These are phyloP conservation scores for Daphne laureola DNA, from an alignment of 441 rosid genomes.

Conservation along the genomic window DNA sequence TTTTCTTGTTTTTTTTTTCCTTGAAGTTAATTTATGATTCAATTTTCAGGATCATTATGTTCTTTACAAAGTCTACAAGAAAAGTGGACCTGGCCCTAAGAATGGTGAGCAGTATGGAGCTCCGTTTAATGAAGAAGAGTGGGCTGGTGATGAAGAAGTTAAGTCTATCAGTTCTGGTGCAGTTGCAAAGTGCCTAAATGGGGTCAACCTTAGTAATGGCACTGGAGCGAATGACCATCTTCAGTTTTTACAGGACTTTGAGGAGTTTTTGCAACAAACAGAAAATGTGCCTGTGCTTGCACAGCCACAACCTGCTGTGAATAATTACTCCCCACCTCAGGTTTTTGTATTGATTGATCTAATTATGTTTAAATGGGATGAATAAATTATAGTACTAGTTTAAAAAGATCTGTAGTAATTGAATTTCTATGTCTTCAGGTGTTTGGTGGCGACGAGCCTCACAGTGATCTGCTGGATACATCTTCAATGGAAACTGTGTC, in stretches of 20 bases:
- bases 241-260: constrained; percentile 25
- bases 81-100: constrained; percentile 92
- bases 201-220: constrained; percentile 20
- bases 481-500: constrained; percentile 24
- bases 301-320: constrained; percentile 14
- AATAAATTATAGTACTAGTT: too few relatives aligned
- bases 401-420: background rate
- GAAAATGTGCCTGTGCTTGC: constrained; percentile 23
- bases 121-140: constrained; percentile 80
- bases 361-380: background rate
- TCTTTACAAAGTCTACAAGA: constrained; percentile 73
- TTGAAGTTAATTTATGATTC: constrained; percentile 1
- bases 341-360: constrained; percentile 20
- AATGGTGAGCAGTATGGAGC: constrained; percentile 97
- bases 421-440: constrained; percentile 23
- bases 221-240: constrained; percentile 9
- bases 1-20: background rate
- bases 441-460: constrained; percentile 33
- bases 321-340: constrained; percentile 23
- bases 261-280: constrained; percentile 30
- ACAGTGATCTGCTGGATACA: constrained; percentile 40
- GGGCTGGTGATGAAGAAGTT: constrained; percentile 63
- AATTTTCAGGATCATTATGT: constrained; percentile 71
- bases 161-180: constrained; percentile 12
- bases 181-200: constrained; percentile 17